Base-by-base conservation (phyloP, 129 eudicot genomes). In the Glebionis coronaria region DNA sequence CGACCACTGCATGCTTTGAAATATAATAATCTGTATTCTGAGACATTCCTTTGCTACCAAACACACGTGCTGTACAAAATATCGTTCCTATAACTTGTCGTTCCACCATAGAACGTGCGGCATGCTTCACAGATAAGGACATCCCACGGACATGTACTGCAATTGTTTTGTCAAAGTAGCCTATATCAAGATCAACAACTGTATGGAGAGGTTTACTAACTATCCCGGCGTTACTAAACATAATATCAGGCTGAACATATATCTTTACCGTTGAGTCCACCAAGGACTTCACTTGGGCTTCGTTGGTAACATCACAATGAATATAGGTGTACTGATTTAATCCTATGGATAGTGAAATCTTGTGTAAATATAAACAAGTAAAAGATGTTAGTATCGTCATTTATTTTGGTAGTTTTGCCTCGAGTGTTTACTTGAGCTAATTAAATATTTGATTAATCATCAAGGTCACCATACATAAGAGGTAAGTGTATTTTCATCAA, bases 231-330 rank as follows among this genome's bases (percentile, higher is more conserved):
- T n/a, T n/a, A n/a, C n/a, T n/a, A n/a, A n/a, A n/a, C n/a, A n/a
- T n/a, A n/a, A n/a, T n/a, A 25, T 78, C 79, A 0, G 73, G 78
- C 14, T 55, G 70, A 49, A 68, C 79, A 52, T 78, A 45, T 2
- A 1, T 53, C 13, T 28, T 4, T 3, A 78, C 46, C 3, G 82
- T 73, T 12, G 27, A 68, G 18, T 72, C 67, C n/a, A 78, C 79
- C 68, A 73, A 16, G 6, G 75, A 13, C 19, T 67, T 66, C 54
- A 78, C 82, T n/a, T n/a, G n/a, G n/a, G n/a, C n/a, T n/a, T n/a
- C n/a, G n/a, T n/a, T n/a, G n/a, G n/a, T n/a, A n/a, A 78, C 79
- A n/a, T 78, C 82, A n/a, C 79, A 78, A 28, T 73, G 69, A 60
- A 72, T 51, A 59, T 45, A 78, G 12, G 44, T 73, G 70, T 79